Evolutionary conservation across 78 protist species (phyloP).

Genomic region (slime mould (Dictyostelium discoideum)): DNA sequence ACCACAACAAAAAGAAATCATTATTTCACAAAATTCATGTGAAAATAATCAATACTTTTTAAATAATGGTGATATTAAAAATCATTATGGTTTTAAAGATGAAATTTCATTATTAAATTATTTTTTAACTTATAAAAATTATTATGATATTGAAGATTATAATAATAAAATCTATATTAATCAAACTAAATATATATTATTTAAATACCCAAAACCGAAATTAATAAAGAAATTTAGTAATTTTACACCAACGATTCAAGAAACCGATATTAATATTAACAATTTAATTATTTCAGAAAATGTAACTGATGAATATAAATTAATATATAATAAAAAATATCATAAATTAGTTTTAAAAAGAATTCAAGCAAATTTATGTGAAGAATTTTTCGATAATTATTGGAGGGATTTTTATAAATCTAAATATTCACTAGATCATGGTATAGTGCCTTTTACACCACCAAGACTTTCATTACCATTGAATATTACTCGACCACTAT

Average conservation of each 20-base stretch:
- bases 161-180: not conserved
- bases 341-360: not conserved
- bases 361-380: not conserved
- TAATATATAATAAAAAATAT: not conserved
- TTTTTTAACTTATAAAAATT: not conserved
- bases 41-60: not conserved
- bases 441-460: not conserved
- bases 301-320: not conserved
- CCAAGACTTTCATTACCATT: not conserved
- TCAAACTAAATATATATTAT: not conserved
- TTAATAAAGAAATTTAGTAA: not conserved
- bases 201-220: not conserved
- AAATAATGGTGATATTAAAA: not conserved
- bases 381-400: not conserved
- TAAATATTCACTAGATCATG: not conserved
- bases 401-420: not conserved
- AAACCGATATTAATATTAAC: not conserved
- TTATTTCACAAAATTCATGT: not conserved
- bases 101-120: not conserved
- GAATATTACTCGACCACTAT: constrained; percentile 16
- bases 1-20: not conserved
- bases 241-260: not conserved
- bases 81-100: not conserved
- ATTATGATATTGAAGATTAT: not conserved
- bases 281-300: not conserved